Base-by-base conservation (phyloP, 1,284 basidiomycete genomes). In the Tylopilus sp. region DNA sequence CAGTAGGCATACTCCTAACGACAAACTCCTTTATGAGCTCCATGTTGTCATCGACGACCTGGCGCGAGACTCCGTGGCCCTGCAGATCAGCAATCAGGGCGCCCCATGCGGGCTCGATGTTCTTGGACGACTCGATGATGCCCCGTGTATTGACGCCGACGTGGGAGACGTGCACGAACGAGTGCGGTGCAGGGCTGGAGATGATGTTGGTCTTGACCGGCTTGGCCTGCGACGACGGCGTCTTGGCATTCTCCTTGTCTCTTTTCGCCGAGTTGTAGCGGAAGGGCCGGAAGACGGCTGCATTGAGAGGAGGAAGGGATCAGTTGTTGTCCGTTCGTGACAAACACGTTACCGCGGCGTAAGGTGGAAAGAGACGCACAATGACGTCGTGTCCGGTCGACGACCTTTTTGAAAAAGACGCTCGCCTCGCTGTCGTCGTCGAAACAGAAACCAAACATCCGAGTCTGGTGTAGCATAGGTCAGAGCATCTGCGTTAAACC, bases 151-250 rank as follows among this genome's bases (percentile, higher is more conserved):
- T 81, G 59, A 89, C 80, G 10, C 92, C 91, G 70, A 95, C 86
- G 68, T 95, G 93, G 7, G 86, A 83, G 41, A 94, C 79, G 63
- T 94, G 93, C 59, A 85, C 80, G 73, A 94, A 95, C n/a, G 85
- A 82, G 45, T 81, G 77, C 2, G 79, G 77, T 1, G 78, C 74
- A 1, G 93, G 91, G 2, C 78, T 73, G 8, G 88, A 88, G 57
- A 94, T 91, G 71, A 85, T 75, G 15, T 80, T 77, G 47, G 75
- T 61, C 39, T 73, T 70, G 53, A 78, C 41, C 73, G 81, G 67
- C 75, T 59, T 64, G 42, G 44, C 18, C 2, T 21, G 50, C 20
- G 40, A 21, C 14, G 33, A 37, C 44, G 55, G 36, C 8, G 34
- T 38, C 47, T 61, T 64, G 44, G 21, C 29, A 44, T 54, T 63